Conservation (phyloP, 371 early-diverging fungal species). For the Rhizopus microsporus region DNA sequence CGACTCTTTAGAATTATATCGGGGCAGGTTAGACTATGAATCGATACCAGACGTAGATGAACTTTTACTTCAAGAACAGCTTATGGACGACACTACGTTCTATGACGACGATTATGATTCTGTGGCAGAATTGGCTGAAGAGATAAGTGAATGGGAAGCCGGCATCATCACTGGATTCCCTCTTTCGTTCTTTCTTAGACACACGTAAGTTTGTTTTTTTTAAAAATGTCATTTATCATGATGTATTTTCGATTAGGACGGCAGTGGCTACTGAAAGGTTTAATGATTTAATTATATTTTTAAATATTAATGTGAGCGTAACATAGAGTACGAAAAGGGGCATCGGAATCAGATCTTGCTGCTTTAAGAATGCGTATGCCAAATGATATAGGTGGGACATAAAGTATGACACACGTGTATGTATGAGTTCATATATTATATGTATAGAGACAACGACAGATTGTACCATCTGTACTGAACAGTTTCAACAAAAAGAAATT, state of each 20-base stretch:
- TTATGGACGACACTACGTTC: no score
- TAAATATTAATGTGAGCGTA: neutral
- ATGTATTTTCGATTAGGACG: neutral
- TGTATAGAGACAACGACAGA: neutral
- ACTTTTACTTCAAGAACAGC: no score
- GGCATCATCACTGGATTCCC: neutral
- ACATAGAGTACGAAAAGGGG: conserved; percentile 3
- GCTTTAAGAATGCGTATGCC: neutral
- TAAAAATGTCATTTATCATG: neutral
- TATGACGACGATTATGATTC: no score
- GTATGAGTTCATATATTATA: neutral
- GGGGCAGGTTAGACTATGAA: no score
- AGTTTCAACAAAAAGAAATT: conserved; percentile 2
- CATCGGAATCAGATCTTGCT: conserved; percentile 9
- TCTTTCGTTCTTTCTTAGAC: neutral
- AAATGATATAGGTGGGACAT: neutral
- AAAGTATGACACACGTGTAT: neutral
- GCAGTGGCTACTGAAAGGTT: neutral
- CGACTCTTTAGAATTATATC: no score
- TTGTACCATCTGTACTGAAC: conserved; percentile 14
- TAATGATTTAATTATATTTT: neutral
- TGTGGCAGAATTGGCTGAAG: neutral
- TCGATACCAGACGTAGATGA: no score
- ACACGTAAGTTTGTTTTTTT: neutral
- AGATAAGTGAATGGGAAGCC: neutral